Conservation (phyloP, 768 basidiomycete species). For the Inosperma sp. region DNA sequence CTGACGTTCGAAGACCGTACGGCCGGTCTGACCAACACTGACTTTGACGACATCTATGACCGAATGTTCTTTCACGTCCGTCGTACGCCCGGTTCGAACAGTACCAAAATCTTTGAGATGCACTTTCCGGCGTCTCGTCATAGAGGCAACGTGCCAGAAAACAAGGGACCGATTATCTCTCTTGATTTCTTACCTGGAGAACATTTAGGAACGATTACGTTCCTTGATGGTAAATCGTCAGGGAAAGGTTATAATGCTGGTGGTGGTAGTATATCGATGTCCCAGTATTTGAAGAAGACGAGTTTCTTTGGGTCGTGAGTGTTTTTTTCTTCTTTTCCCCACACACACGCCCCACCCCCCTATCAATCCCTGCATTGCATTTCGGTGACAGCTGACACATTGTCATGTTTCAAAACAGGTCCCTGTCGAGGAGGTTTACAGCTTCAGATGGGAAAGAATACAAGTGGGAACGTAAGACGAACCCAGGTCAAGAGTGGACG, state of each 20-base stretch:
- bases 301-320: conserved; percentile 64
- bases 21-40: conserved; percentile 46
- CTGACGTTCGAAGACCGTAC: conserved; percentile 68
- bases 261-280: conserved; percentile 61
- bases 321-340: conserved; percentile 5
- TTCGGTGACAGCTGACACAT: background rate
- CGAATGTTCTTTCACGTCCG: conserved; percentile 64
- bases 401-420: conserved; percentile 35
- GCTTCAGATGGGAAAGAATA: conserved; percentile 70
- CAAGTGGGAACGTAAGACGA: conserved; percentile 54
- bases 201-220: conserved; percentile 56
- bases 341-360: background rate
- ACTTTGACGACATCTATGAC: conserved; percentile 79
- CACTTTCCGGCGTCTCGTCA: conserved; percentile 57
- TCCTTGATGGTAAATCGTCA: conserved; percentile 37
- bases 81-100: conserved; percentile 40
- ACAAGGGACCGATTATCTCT: conserved; percentile 48
- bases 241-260: no score
- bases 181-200: conserved; percentile 59
- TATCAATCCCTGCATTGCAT: background rate
- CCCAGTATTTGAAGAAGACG: conserved; percentile 57
- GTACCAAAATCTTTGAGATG: conserved; percentile 62
- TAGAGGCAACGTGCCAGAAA: conserved; percentile 49
- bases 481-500: conserved; percentile 68
- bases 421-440: conserved; percentile 61